Conservation (phyloP, 2,329 filamentous ascomycete genomes). For the Aspergillus amoenus region DNA sequence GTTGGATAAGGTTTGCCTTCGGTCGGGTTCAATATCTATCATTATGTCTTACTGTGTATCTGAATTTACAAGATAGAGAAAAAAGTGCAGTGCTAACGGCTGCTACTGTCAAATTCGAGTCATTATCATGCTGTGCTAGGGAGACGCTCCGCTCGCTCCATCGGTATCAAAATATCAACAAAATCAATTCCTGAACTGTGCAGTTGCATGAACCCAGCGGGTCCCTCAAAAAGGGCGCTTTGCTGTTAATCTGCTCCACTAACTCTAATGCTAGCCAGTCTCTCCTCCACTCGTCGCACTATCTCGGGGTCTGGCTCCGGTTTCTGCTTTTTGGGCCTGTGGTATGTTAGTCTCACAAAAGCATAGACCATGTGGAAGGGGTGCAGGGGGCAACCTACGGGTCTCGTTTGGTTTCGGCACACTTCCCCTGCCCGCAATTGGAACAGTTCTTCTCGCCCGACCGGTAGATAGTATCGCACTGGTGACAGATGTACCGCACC, state of each 20-base stretch:
- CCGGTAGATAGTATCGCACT: constrained; percentile 36
- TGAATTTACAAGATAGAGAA: background rate
- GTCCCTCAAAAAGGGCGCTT: background rate
- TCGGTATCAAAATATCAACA: background rate
- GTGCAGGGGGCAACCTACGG: constrained; percentile 34
- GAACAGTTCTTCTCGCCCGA: constrained; percentile 34
- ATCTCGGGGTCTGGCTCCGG: constrained; percentile 41
- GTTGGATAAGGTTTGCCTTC: too few species aligned
- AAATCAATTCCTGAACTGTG: background rate
- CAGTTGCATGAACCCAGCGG: too few species aligned
- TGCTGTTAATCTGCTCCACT: constrained; percentile 4
- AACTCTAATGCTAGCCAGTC: constrained; percentile 29
- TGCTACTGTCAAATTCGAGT: background rate
- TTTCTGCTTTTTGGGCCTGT: constrained; percentile 42
- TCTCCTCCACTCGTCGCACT: constrained; percentile 39
- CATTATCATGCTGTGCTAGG: background rate
- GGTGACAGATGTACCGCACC: constrained; percentile 44
- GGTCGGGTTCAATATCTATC: too few species aligned
- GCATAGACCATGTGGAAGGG: background rate
- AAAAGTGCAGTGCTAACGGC: background rate
- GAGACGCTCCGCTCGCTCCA: background rate
- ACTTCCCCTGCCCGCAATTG: constrained; percentile 43
- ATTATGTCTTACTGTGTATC: background rate
- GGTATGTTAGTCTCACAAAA: constrained; percentile 10
- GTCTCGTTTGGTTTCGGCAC: constrained; percentile 41